A percentile compares a stretch with the other conserved stretches of the same genome.
phyloP scores from a whole-genome alignment of 352 stramenopile species.

The Globisporangium cystogenes region DNA sequence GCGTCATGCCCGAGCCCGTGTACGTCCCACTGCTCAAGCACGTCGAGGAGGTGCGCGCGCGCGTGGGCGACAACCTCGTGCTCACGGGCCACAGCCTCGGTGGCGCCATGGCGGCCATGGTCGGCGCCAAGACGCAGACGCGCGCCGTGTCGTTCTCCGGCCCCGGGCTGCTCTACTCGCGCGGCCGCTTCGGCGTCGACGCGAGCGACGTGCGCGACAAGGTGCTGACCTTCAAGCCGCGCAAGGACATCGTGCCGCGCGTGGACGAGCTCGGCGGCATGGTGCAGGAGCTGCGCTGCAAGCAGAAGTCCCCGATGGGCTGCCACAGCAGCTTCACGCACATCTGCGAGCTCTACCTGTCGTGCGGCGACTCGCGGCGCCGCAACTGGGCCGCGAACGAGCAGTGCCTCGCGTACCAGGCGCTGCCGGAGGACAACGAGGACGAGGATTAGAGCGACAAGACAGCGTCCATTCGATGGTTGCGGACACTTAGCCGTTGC shows the following conservation, averaged over 20 bases:
- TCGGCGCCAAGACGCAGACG: constrained; percentile 66
- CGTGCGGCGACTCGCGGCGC: constrained; percentile 50
- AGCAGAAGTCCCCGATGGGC: constrained; percentile 51
- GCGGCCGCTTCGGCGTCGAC: constrained; percentile 61
- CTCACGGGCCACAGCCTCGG: constrained; percentile 76
- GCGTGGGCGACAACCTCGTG: constrained; percentile 54
- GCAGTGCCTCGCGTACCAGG: constrained; percentile 49
- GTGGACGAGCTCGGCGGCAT: constrained; percentile 71
- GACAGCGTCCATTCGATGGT: not conserved
- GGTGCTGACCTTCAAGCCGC: constrained; percentile 74
- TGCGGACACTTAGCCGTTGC: constrained; percentile 74
- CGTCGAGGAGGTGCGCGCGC: constrained; percentile 27
- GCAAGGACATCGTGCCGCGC: constrained; percentile 73
- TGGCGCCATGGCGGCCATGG: constrained; percentile 69
- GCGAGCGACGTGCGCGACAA: constrained; percentile 64
- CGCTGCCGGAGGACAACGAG: constrained; percentile 13
- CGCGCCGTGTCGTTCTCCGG: constrained; percentile 74
- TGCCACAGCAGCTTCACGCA: constrained; percentile 74
- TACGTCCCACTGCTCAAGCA: constrained; percentile 57
- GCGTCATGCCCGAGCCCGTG: constrained; percentile 59
- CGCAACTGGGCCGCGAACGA: constrained; percentile 61
- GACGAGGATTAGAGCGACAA: constrained; percentile 7
- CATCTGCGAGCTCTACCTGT: constrained; percentile 71
- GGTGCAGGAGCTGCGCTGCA: constrained; percentile 76
- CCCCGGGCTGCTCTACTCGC: constrained; percentile 63